Percentiles rank a stretch among this genome's conserved stretches.
phyloP scores from a whole-genome alignment of 345 rosid species.

The Clausena lansium region DNA sequence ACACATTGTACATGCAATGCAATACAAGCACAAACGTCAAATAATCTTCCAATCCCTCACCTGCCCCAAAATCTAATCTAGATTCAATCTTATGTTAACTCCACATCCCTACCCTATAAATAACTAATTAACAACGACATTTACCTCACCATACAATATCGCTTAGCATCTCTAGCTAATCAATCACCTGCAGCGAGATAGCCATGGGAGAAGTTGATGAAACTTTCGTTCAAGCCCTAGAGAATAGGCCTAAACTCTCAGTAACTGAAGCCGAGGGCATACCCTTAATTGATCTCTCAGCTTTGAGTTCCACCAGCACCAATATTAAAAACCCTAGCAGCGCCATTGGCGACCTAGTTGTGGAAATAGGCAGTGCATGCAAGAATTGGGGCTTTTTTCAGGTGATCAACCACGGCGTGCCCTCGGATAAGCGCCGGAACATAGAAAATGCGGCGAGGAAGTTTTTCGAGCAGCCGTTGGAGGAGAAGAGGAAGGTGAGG shows the following conservation, averaged over 20 bases:
- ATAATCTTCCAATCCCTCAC: too few relatives aligned
- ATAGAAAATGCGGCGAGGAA: slow-evolving; percentile 21
- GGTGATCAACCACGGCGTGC: slow-evolving; percentile 47
- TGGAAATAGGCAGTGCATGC: slow-evolving; percentile 35
- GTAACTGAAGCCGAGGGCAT: slow-evolving; percentile 25
- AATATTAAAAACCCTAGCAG: slow-evolving; percentile 12
- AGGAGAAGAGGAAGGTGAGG: slow-evolving; percentile 39
- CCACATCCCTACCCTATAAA: too few relatives aligned
- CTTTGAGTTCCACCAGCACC: background rate
- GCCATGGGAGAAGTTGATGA: slow-evolving; percentile 36
- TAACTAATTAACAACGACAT: too few relatives aligned
- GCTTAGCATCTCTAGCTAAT: too few relatives aligned
- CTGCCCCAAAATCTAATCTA: too few relatives aligned
- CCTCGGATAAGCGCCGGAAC: slow-evolving; percentile 14
- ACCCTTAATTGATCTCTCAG: slow-evolving; percentile 38
- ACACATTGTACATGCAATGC: too few relatives aligned
- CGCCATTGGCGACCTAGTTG: slow-evolving; percentile 13
- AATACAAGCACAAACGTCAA: too few relatives aligned
- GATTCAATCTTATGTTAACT: too few relatives aligned
- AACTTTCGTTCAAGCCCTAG: slow-evolving; percentile 31
- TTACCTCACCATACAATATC: too few relatives aligned
- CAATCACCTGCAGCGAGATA: too few relatives aligned
- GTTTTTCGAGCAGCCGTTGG: slow-evolving; percentile 30
- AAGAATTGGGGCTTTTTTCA: slow-evolving; percentile 42
- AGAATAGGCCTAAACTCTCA: slow-evolving; percentile 30